A percentile compares a stretch with the other conserved stretches of the same genome.
Conservation (phyloP, 2,329 filamentous ascomycete genomes). For the Nannizziopsis arthrosporioides region DNA sequence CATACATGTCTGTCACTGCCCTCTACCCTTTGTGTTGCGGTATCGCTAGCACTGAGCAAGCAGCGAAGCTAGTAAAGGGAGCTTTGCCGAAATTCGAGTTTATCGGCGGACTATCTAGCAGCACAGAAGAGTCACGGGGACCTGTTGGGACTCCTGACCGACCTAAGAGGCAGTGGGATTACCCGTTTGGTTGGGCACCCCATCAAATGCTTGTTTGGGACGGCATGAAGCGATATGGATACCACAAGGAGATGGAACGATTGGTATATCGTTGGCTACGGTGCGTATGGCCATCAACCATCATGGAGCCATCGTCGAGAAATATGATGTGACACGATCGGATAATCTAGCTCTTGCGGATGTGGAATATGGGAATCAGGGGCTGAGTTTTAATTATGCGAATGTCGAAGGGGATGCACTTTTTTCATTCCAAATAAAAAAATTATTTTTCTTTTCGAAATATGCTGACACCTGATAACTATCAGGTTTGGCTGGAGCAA, state of each 20-base stretch:
- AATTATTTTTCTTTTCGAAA: too few relatives aligned
- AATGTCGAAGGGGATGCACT: too few relatives aligned
- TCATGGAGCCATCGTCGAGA: slow-evolving; percentile 59
- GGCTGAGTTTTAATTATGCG: slow-evolving; percentile 58
- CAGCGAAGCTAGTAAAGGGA: slow-evolving; percentile 57
- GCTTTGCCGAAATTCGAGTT: slow-evolving; percentile 70
- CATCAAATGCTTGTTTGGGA: slow-evolving; percentile 89
- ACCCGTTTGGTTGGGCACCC: slow-evolving; percentile 79
- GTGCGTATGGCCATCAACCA: slow-evolving; percentile 85
- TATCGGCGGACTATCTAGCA: slow-evolving; percentile 66
- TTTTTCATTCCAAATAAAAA: too few relatives aligned
- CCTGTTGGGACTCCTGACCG: slow-evolving; percentile 53
- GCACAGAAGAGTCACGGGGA: slow-evolving; percentile 68
- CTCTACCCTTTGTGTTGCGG: slow-evolving; percentile 87
- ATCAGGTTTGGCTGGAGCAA: slow-evolving; percentile 88
- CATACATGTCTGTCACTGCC: slow-evolving; percentile 70
- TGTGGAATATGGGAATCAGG: slow-evolving; percentile 84
- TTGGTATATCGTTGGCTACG: slow-evolving; percentile 34
- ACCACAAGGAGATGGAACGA: slow-evolving; percentile 65
- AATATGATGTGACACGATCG: slow-evolving; percentile 78
- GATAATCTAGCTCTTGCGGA: slow-evolving; percentile 73
- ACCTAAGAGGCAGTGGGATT: slow-evolving; percentile 84
- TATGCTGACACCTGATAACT: slow-evolving; percentile 63
- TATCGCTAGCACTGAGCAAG: slow-evolving; percentile 63
- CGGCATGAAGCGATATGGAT: slow-evolving; percentile 69